Evolutionary conservation across 306 rosid genomes (phyloP).

Genomic region (Sindora glabra): DNA sequence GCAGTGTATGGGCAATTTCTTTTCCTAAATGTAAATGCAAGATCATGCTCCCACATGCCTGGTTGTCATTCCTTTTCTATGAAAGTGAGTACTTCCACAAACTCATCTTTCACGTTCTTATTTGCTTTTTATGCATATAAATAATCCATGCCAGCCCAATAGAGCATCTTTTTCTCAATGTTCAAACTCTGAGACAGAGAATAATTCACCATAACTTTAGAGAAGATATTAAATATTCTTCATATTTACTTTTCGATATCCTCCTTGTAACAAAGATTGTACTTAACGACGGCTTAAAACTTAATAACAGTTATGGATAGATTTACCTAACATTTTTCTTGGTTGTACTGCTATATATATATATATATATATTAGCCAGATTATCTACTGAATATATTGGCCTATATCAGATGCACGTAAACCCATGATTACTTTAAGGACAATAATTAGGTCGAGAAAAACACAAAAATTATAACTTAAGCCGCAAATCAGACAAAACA

Average conservation of each 20-base stretch:
- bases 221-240: not conserved
- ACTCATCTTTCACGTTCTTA: not conserved
- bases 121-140: not conserved
- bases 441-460: slow-evolving; percentile 16
- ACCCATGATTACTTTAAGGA: no score
- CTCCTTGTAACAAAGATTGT: no score
- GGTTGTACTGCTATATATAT: no score
- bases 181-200: not conserved
- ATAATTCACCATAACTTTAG: not conserved
- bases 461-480: not conserved
- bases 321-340: no score
- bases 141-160: not conserved
- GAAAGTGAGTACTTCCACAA: not conserved
- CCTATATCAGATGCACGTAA: no score
- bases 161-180: not conserved
- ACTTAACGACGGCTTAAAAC: no score
- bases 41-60: slow-evolving; percentile 11
- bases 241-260: no score
- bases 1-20: slow-evolving; percentile 19
- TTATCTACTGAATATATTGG: no score
- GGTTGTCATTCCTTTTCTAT: slow-evolving; percentile 28
- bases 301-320: no score
- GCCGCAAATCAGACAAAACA: slow-evolving; percentile 3
- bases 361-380: no score
- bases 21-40: slow-evolving; percentile 18